Percentiles rank a stretch among this genome's conserved stretches.
phyloP scores from a whole-genome alignment of 108 stramenopile genomes.

The Licmophora abbreviata region DNA sequence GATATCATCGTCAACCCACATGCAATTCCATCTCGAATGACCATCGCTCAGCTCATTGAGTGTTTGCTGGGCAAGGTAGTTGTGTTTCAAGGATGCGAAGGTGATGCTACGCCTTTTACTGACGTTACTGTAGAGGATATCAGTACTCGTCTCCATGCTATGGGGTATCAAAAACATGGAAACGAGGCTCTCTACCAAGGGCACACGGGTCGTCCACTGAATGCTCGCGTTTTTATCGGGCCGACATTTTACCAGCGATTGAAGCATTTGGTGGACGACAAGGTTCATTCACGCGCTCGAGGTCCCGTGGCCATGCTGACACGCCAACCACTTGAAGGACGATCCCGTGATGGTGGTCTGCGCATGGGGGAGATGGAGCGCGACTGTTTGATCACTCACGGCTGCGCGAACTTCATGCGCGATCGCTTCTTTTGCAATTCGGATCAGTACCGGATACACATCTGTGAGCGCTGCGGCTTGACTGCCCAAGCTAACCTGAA shows the following conservation, averaged over 20 bases:
- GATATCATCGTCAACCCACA: slow-evolving; percentile 99
- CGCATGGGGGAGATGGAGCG: slow-evolving; percentile 99
- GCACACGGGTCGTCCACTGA: slow-evolving; percentile 86
- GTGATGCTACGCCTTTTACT: slow-evolving; percentile 95
- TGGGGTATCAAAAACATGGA: slow-evolving; percentile 95
- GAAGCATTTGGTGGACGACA: slow-evolving; percentile 99
- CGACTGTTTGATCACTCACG: slow-evolving; percentile 98
- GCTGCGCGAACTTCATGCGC: slow-evolving; percentile 96
- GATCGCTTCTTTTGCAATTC: slow-evolving; percentile 98
- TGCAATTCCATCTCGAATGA: slow-evolving; percentile 99
- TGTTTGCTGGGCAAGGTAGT: slow-evolving; percentile 94
- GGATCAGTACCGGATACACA: slow-evolving; percentile 95
- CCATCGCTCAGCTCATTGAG: slow-evolving; percentile 98
- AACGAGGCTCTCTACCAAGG: slow-evolving; percentile 96
- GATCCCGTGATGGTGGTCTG: slow-evolving; percentile 95
- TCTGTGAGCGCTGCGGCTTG: slow-evolving; percentile 95
- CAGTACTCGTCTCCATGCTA: slow-evolving; percentile 74
- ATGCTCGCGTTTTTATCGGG: slow-evolving; percentile 95
- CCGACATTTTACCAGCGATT: slow-evolving; percentile 99
- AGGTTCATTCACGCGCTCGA: slow-evolving; percentile 96
- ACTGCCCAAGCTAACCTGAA: slow-evolving; percentile 94
- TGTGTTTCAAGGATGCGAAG: slow-evolving; percentile 87
- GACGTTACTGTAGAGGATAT: slow-evolving; percentile 82
- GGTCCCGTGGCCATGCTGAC: slow-evolving; percentile 98
- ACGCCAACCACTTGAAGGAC: slow-evolving; percentile 97